These are phyloP conservation scores for Musa schizocarpa DNA, from an alignment of 176 grass and related monocot genomes.

Conservation along the genomic window DNA sequence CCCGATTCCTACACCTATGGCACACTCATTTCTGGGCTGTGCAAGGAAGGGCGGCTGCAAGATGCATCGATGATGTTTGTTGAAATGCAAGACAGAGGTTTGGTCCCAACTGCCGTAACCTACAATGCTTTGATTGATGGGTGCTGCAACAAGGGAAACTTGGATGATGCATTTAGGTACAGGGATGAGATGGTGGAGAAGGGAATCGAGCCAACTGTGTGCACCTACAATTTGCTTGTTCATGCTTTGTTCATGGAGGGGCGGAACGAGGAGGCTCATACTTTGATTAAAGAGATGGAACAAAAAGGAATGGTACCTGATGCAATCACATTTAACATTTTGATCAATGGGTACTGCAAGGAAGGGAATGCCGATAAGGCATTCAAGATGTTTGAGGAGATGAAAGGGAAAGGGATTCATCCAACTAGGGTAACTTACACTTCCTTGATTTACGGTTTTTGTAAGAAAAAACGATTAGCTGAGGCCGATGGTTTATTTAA, in stretches of 20 bases:
- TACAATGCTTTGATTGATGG: slow-evolving; percentile 13
- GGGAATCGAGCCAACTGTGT: slow-evolving; percentile 5
- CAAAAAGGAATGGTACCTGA: slow-evolving; percentile 4
- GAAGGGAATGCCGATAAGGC: background rate
- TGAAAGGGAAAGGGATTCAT: slow-evolving; percentile 1
- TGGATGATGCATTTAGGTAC: slow-evolving; percentile 3
- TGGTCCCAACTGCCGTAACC: background rate
- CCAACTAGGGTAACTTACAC: slow-evolving; percentile 8
- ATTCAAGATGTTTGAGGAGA: slow-evolving; percentile 4
- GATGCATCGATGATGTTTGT: background rate
- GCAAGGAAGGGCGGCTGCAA: background rate
- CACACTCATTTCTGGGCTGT: slow-evolving; percentile 5
- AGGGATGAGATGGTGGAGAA: slow-evolving; percentile 3
- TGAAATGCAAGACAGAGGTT: background rate
- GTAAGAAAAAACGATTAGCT: background rate
- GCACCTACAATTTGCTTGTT: slow-evolving; percentile 9
- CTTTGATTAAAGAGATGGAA: slow-evolving; percentile 7
- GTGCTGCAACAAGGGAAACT: background rate
- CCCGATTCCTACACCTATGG: slow-evolving; percentile 13
- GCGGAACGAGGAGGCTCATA: background rate
- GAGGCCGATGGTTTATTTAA: background rate
- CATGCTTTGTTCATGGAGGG: slow-evolving; percentile 13
- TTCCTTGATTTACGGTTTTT: slow-evolving; percentile 10
- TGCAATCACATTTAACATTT: slow-evolving; percentile 16
- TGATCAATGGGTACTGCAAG: slow-evolving; percentile 15